Evolutionary conservation across 495 filamentous ascomycete species (phyloP), one percentile per base, ranked within the genome.

Genomic region (Usnea hakonensis): DNA sequence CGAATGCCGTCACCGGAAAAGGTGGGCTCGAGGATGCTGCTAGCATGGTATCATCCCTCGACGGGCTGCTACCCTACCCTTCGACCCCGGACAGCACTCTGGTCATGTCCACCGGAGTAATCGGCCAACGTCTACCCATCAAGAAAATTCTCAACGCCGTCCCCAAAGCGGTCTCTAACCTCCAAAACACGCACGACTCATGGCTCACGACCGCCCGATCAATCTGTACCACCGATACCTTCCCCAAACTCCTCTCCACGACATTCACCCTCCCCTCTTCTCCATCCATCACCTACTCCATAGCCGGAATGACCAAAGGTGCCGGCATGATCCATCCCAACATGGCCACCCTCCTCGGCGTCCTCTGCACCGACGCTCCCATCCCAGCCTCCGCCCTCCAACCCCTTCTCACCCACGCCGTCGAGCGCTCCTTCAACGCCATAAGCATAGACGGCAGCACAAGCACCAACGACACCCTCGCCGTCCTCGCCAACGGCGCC

Each of bases 301-400:
- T 99, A 32, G 91, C 89, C 32, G 94, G 94, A 55, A 96, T 96
- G 84, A 96, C 95, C 64, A 99, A 99, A 76, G 94, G 94, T 52
- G 95, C 94, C 17, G 94, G 94, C 68, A 99, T 99, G 94, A 99
- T 99, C 71, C 93, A 97, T 75, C 94, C 94, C 26, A 97, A 99
- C 78, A 96, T 98, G 93, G 94, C 91, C 48, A 99, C 94, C 0
- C 83, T 99, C 43, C 84, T 99, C 35, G 93, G 90, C 54, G 89
- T 97, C 59, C 83, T 97, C 69, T 92, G 90, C 71, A 99, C 94
- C 33, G 94, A 99, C 68, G 95, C 88, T 0, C 87, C 91, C 17
- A 86, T 97, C 69, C 80, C 83, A 10, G 78, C 90, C 13, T 69
- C 76, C 19, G 80, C 85, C 14, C 85, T 97, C 26, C 82, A 85